Evolutionary conservation across 768 basidiomycete species (phyloP).

Genomic region (Podaxis rugospora): DNA sequence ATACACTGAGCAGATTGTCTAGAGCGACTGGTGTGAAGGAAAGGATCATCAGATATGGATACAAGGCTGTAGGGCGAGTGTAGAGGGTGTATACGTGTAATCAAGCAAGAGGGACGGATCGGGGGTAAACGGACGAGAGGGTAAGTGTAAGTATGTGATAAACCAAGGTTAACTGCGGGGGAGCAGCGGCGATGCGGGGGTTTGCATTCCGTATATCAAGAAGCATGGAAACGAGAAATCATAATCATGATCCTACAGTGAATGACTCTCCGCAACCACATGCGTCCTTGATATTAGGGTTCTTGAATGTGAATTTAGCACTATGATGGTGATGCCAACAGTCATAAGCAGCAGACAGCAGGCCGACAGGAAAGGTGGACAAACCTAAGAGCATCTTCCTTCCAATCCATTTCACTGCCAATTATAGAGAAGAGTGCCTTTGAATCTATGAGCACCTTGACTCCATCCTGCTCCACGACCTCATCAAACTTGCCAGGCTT

Average conservation of each 20-base stretch:
- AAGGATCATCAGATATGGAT: background rate
- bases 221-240: background rate
- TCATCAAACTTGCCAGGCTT: constrained; percentile 90
- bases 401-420: constrained; percentile 99
- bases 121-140: background rate
- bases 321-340: constrained; percentile 30
- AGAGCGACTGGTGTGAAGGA: background rate
- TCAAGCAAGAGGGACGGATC: background rate
- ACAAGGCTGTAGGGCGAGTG: constrained; percentile 9
- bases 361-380: constrained; percentile 21
- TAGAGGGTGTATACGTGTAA: constrained; percentile 11
- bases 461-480: constrained; percentile 93
- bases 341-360: background rate
- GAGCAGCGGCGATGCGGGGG: background rate
- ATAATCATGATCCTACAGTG: constrained; percentile 46
- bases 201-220: background rate
- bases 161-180: background rate
- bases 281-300: constrained; percentile 92
- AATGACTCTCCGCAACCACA: constrained; percentile 96
- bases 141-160: background rate
- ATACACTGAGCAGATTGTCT: constrained; percentile 1
- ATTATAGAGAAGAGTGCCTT: constrained; percentile 98
- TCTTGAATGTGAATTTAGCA: constrained; percentile 79
- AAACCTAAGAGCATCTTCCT: constrained; percentile 85
- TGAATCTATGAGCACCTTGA: constrained; percentile 90